Evolutionary conservation across 179 eudicot species (phyloP).

Genomic region (Sideroxylon spinosum): DNA sequence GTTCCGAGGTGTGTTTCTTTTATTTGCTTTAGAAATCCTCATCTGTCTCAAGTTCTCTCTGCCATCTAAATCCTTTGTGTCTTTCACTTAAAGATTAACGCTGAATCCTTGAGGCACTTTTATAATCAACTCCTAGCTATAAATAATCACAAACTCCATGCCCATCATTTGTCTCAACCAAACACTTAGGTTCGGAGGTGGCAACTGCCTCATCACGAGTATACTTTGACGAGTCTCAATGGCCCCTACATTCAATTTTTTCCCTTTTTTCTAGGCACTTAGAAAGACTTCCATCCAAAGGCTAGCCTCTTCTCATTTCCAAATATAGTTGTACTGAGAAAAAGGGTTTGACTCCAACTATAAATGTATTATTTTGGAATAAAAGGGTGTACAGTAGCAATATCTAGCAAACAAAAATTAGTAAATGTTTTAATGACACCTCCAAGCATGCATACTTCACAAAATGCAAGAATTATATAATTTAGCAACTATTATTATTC

Average conservation of each 20-base stretch:
- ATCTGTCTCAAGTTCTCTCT: slow-evolving; percentile 70
- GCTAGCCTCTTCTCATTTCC: slow-evolving; percentile 40
- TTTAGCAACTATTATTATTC: too few species aligned
- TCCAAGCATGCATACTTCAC: not conserved
- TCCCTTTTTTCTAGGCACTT: slow-evolving; percentile 20
- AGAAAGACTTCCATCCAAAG: slow-evolving; percentile 37
- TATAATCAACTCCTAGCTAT: slow-evolving; percentile 24
- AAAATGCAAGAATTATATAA: not conserved
- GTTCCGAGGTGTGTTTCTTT: slow-evolving; percentile 86
- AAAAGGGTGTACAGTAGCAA: slow-evolving; percentile 58
- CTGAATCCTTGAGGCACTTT: slow-evolving; percentile 19
- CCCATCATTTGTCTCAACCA: slow-evolving; percentile 30
- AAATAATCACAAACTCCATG: slow-evolving; percentile 18
- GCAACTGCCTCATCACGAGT: slow-evolving; percentile 61
- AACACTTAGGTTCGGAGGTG: slow-evolving; percentile 51
- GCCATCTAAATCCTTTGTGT: slow-evolving; percentile 43
- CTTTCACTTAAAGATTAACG: slow-evolving; percentile 28
- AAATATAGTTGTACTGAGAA: slow-evolving; percentile 31
- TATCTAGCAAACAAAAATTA: slow-evolving; percentile 47
- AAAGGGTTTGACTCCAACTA: slow-evolving; percentile 29
- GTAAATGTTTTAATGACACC: not conserved
- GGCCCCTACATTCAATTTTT: slow-evolving; percentile 23
- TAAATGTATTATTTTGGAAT: slow-evolving; percentile 29
- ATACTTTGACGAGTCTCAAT: slow-evolving; percentile 27
- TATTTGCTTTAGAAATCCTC: slow-evolving; percentile 80